Evolutionary conservation across 495 filamentous ascomycete species (phyloP).

Genomic region (Neurospora discreta): DNA sequence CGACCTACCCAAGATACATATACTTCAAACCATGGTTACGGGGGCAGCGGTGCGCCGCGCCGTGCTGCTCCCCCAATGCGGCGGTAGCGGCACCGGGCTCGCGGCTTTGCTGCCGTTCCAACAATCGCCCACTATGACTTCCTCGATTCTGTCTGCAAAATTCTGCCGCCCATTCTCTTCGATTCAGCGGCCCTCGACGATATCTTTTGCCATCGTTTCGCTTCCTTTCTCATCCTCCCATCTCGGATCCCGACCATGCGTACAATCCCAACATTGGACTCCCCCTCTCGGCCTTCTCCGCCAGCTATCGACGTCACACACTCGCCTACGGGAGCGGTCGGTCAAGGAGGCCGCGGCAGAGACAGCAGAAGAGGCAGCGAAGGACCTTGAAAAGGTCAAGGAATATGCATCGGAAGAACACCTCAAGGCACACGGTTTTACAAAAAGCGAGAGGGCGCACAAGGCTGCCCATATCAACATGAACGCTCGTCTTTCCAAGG

Average conservation of each 20-base stretch:
- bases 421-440: conserved; percentile 22
- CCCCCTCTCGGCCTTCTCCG: conserved; percentile 18
- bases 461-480: conserved; percentile 87
- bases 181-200: neutral
- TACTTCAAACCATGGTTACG: conserved; percentile 18
- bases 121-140: neutral
- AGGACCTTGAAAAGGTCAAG: conserved; percentile 5
- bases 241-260: neutral
- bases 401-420: conserved; percentile 13
- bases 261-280: conserved; percentile 6
- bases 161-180: conserved; percentile 8
- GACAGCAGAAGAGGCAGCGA: conserved; percentile 4
- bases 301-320: conserved; percentile 18
- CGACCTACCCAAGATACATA: neutral
- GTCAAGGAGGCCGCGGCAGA: conserved; percentile 1
- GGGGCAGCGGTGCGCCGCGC: conserved; percentile 25
- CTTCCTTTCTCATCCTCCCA: neutral
- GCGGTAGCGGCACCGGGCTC: conserved; percentile 6
- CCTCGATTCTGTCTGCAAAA: neutral
- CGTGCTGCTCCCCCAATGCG: conserved; percentile 25
- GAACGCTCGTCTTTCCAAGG: conserved; percentile 73
- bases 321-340: conserved; percentile 1
- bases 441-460: conserved; percentile 56
- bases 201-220: neutral
- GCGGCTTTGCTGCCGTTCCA: conserved; percentile 2